phyloP scores from a whole-genome alignment of 1,284 basidiomycete species.

The Cryptococcus maquisensis region DNA sequence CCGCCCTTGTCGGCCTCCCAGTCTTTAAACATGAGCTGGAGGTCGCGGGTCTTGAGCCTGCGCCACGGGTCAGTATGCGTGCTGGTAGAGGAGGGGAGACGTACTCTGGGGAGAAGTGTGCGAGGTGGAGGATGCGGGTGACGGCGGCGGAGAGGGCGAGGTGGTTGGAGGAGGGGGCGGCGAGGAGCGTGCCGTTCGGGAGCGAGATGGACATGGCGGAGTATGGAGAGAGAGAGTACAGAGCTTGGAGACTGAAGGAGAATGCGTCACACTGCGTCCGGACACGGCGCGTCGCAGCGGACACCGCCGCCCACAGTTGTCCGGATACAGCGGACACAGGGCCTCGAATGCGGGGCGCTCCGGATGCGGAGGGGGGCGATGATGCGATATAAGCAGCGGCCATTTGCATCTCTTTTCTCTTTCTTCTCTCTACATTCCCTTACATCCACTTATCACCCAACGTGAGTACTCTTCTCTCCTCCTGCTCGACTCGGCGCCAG shows the following conservation, averaged over 20 bases:
- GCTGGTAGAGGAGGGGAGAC: slow-evolving; percentile 4
- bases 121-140: slow-evolving; percentile 87
- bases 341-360: too few species aligned
- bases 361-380: too few species aligned
- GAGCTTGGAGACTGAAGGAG: too few species aligned
- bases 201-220: slow-evolving; percentile 46
- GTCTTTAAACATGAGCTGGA: slow-evolving; percentile 83
- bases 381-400: background rate
- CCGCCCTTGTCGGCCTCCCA: slow-evolving; percentile 84
- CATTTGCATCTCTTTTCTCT: background rate
- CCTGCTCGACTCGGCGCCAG: too few species aligned
- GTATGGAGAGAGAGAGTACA: too few species aligned
- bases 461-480: background rate
- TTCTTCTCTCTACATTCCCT: background rate
- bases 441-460: background rate
- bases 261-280: too few species aligned
- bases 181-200: slow-evolving; percentile 42
- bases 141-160: slow-evolving; percentile 76
- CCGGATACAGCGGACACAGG: too few species aligned
- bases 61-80: background rate
- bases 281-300: too few species aligned
- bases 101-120: slow-evolving; percentile 79
- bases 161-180: slow-evolving; percentile 34
- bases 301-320: too few species aligned
- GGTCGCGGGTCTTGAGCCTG: slow-evolving; percentile 89